A percentile compares a stretch with the other conserved stretches of the same genome.
Evolutionary conservation across 1,284 basidiomycete genomes (phyloP).

Genomic region (Apiotrichum montevideense): DNA sequence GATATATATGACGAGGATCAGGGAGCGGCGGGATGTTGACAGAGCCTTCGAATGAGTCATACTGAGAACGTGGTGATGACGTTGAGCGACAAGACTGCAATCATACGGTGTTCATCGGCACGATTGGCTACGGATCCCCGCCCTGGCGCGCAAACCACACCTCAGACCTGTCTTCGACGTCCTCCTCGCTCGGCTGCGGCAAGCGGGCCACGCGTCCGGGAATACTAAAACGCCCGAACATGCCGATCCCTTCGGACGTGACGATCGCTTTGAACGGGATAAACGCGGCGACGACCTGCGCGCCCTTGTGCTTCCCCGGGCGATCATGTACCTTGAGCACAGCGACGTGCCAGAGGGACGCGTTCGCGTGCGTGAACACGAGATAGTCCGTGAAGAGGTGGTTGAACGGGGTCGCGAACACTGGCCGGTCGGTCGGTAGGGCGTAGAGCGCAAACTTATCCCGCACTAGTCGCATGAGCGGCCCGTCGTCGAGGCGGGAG

Average conservation of each 20-base stretch:
- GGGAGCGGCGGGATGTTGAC: too few species aligned
- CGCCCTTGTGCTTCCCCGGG: background rate
- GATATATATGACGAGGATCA: too few species aligned
- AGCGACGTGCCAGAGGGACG: background rate
- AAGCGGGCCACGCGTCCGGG: background rate
- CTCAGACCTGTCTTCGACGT: background rate
- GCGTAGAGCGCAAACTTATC: background rate
- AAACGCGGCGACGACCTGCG: background rate
- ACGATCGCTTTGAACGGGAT: background rate
- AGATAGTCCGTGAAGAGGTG: conserved; percentile 21
- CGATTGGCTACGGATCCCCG: too few species aligned
- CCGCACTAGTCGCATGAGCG: background rate
- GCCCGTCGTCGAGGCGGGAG: background rate
- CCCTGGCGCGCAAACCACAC: conserved; percentile 6
- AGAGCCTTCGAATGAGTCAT: too few species aligned
- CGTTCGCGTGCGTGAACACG: conserved; percentile 23
- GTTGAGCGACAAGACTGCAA: too few species aligned
- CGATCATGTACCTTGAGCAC: background rate
- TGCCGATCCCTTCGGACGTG: conserved; percentile 9
- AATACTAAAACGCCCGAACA: conserved; percentile 4
- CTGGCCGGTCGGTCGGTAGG: background rate
- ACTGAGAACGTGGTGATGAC: too few species aligned
- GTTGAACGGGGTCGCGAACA: conserved; percentile 11
- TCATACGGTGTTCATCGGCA: too few species aligned
- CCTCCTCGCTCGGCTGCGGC: background rate